Percentiles rank a stretch among this genome's conserved stretches.
Evolutionary conservation across 129 eudicot species (phyloP).

Genomic region (Arctium minus): DNA sequence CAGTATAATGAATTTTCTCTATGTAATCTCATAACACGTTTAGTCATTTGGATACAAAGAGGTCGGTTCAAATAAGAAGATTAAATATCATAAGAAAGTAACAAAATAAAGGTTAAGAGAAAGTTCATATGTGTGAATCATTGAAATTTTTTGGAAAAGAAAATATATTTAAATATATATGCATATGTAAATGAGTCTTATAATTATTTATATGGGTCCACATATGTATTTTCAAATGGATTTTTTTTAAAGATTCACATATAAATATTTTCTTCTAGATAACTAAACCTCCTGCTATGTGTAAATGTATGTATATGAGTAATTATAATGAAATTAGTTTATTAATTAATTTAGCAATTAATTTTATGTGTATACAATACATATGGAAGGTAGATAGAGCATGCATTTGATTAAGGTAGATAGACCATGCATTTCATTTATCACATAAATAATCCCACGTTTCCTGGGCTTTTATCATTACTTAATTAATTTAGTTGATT

Average conservation of each 20-base stretch:
- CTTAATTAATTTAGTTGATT: not conserved
- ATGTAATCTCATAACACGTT: too few relatives aligned
- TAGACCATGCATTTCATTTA: slow-evolving; percentile 31
- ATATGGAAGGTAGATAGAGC: slow-evolving; percentile 23
- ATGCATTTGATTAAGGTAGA: slow-evolving; percentile 34
- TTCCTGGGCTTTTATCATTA: slow-evolving; percentile 8
- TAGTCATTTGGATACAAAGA: too few relatives aligned
- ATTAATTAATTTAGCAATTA: not conserved
- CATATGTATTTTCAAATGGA: too few relatives aligned
- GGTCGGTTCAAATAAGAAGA: too few relatives aligned
- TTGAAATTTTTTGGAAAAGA: too few relatives aligned
- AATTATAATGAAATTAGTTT: not conserved
- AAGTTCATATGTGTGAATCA: not conserved
- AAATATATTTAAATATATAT: not conserved
- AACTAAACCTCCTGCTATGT: too few relatives aligned
- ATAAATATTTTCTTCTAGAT: too few relatives aligned
- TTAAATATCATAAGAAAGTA: too few relatives aligned
- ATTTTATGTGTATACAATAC: not conserved
- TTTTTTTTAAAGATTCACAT: too few relatives aligned
- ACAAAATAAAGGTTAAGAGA: too few relatives aligned
- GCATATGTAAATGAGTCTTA: not conserved
- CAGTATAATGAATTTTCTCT: not conserved
- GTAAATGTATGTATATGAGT: not conserved
- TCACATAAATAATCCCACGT: slow-evolving; percentile 24
- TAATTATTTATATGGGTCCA: too few relatives aligned